These are phyloP conservation scores for Monoraphidium neglectum DNA, from an alignment of 139 green algal species.

Conservation along the genomic window DNA sequence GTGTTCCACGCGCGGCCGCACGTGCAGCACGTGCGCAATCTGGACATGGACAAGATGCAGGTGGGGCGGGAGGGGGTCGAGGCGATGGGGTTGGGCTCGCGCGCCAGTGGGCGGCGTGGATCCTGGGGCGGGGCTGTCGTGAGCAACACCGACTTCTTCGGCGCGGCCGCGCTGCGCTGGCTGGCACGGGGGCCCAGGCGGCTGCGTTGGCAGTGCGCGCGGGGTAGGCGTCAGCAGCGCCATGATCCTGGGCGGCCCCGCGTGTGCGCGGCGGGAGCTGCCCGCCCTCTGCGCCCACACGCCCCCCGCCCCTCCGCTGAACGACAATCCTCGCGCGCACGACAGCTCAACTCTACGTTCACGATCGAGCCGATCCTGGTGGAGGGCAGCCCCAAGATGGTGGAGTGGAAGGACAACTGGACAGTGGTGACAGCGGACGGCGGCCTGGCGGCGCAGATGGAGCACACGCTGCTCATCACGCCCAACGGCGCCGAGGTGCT, in stretches of 20 bases:
- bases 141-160: too few relatives aligned
- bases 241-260: too few relatives aligned
- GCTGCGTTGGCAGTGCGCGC: too few relatives aligned
- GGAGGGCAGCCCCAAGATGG: constrained; percentile 38
- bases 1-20: constrained; percentile 89
- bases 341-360: constrained; percentile 86
- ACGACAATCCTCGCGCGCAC: constrained; percentile 41
- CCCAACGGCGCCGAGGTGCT: constrained; percentile 85
- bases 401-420: constrained; percentile 94
- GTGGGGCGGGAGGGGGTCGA: neutral
- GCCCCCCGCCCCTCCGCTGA: neutral
- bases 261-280: too few relatives aligned
- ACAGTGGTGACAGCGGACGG: constrained; percentile 92
- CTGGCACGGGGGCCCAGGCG: too few relatives aligned
- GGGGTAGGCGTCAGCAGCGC: too few relatives aligned
- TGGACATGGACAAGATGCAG: constrained; percentile 50
- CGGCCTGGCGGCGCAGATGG: constrained; percentile 87
- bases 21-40: constrained; percentile 87
- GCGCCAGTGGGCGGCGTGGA: too few relatives aligned
- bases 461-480: constrained; percentile 97
- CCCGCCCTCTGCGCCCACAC: too few relatives aligned
- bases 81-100: neutral
- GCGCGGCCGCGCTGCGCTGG: too few relatives aligned
- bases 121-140: too few relatives aligned
- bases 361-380: constrained; percentile 99